A percentile compares a stretch with the other conserved stretches of the same genome.
Conservation (phyloP, 805 yeast species). For the Hanseniaspora hatyaiensis region DNA sequence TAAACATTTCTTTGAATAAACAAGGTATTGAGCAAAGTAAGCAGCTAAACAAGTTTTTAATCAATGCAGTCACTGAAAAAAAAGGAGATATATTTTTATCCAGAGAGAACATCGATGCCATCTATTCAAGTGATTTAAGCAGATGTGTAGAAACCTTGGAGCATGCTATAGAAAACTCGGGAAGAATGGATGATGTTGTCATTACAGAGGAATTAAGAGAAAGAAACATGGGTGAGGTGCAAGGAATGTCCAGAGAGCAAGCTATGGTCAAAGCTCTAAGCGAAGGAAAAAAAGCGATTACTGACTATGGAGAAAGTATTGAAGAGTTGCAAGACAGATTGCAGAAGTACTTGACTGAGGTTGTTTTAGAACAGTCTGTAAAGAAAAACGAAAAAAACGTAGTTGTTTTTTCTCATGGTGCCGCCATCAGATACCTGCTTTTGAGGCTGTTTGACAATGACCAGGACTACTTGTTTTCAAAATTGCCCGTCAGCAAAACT, state of each 20-base stretch:
- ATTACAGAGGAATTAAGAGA: constrained; percentile 48
- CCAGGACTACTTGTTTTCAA: constrained; percentile 4
- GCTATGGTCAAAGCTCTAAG: constrained; percentile 43
- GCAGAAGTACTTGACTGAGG: constrained; percentile 34
- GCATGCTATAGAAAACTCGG: constrained; percentile 30
- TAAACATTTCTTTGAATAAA: constrained; percentile 50
- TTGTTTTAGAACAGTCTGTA: constrained; percentile 32
- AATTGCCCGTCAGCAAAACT: constrained; percentile 17
- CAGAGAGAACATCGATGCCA: constrained; percentile 28
- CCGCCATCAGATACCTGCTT: constrained; percentile 51
- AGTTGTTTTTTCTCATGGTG: constrained; percentile 67
- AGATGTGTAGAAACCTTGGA: constrained; percentile 53
- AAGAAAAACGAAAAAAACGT: constrained; percentile 36
- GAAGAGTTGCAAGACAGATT: constrained; percentile 40
- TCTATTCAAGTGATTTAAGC: constrained; percentile 34
- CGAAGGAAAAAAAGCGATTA: constrained; percentile 45
- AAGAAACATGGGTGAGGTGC: constrained; percentile 65
- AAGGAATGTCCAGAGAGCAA: constrained; percentile 59
- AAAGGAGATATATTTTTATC: constrained; percentile 18
- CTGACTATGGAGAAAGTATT: constrained; percentile 54
- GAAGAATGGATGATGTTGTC: constrained; percentile 23
- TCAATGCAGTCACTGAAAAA: constrained; percentile 1
- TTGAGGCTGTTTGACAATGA: constrained; percentile 39
- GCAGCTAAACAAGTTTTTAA: constrained; percentile 35
- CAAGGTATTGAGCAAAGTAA: constrained; percentile 53